phyloP scores from a whole-genome alignment of 1,284 basidiomycete genomes.

The Blastosporella zonata region DNA sequence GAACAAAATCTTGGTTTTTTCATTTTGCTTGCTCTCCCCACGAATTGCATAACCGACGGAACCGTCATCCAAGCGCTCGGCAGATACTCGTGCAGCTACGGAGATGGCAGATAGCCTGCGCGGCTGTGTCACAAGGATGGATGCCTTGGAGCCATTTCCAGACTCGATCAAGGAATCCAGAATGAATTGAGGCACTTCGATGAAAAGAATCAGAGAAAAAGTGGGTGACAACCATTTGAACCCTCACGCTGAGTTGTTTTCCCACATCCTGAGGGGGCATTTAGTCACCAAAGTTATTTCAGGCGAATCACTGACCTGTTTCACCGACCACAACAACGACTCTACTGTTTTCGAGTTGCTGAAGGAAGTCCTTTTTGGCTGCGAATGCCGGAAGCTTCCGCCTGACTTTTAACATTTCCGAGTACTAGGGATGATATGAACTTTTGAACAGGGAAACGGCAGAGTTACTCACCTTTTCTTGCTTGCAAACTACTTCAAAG shows the following conservation, averaged over 20 bases:
- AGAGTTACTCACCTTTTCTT: conserved; percentile 35
- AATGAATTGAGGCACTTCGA: conserved; percentile 86
- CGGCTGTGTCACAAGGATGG: conserved; percentile 89
- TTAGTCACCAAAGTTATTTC: not conserved
- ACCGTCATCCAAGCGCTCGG: conserved; percentile 81
- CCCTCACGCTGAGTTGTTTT: conserved; percentile 80
- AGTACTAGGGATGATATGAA: conserved; percentile 38
- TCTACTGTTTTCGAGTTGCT: conserved; percentile 55
- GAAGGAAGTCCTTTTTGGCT: conserved; percentile 62
- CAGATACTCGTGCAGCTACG: conserved; percentile 84
- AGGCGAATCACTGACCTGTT: conserved; percentile 48
- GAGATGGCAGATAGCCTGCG: conserved; percentile 88
- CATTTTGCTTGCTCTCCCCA: conserved; percentile 76
- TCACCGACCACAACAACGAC: conserved; percentile 85
- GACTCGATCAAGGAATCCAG: conserved; percentile 77
- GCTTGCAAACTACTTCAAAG: conserved; percentile 47
- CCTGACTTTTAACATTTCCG: conserved; percentile 55
- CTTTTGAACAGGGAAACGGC: not conserved
- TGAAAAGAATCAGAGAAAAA: not conserved
- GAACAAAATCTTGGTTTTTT: conserved; percentile 78
- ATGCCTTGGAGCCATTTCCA: conserved; percentile 63
- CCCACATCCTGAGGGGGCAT: conserved; percentile 62
- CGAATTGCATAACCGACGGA: conserved; percentile 89
- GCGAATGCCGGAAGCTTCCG: conserved; percentile 75
- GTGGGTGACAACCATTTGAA: not conserved